Percentiles rank a stretch among this genome's conserved stretches.
phyloP scores from a whole-genome alignment of 176 grass and related monocot species.

The Aechmea fasciata region DNA sequence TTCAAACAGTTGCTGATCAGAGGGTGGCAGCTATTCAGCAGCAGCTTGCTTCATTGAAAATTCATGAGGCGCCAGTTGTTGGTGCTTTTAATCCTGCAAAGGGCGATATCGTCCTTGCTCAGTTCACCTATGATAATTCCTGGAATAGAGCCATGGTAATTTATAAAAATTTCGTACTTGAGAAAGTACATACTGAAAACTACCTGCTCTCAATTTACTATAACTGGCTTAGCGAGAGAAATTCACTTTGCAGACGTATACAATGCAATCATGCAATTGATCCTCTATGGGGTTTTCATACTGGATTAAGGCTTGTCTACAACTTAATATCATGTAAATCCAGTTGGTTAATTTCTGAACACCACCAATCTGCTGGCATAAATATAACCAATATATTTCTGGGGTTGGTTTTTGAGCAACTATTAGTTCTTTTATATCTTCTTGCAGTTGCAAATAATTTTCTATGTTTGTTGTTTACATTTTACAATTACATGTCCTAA shows the following conservation, averaged over 20 bases:
- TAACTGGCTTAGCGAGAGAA: neutral
- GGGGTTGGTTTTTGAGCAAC: too few species aligned
- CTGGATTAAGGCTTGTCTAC: too few species aligned
- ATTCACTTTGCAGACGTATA: neutral
- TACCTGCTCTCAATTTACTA: neutral
- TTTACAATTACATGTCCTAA: too few species aligned
- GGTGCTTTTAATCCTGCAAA: conserved; percentile 89
- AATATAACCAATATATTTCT: too few species aligned
- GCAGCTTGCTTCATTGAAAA: conserved; percentile 63
- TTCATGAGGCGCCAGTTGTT: conserved; percentile 76
- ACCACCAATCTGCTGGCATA: too few species aligned
- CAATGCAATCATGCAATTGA: neutral
- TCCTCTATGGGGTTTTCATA: too few species aligned
- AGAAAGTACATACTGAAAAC: neutral
- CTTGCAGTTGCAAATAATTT: too few species aligned
- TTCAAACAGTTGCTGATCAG: conserved; percentile 77
- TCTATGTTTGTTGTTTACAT: too few species aligned
- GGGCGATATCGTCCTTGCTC: conserved; percentile 78
- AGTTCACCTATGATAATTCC: conserved; percentile 82
- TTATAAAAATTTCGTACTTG: neutral
- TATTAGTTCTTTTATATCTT: too few species aligned
- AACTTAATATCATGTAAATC: too few species aligned
- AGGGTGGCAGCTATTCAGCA: conserved; percentile 77
- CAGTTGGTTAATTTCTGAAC: too few species aligned
- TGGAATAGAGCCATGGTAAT: conserved; percentile 99